Base-by-base conservation (phyloP, 2,329 filamentous ascomycete genomes). In the Cercospora berteroae region DNA sequence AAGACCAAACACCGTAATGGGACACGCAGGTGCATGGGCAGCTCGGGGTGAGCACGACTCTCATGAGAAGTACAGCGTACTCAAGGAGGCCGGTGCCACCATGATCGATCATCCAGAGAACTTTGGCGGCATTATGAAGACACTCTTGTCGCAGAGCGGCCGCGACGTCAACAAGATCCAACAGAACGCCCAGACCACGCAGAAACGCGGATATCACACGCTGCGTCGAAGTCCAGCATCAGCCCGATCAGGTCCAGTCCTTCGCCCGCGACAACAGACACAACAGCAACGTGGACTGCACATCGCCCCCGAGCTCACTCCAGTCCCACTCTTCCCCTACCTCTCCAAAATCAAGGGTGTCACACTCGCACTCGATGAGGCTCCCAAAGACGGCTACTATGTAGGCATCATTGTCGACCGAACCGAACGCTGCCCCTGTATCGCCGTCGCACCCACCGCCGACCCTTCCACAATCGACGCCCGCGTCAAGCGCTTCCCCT, bases 101-200 rank as follows among this genome's bases (percentile, higher is more conserved):
- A 87, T 94, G 78, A 88, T 93, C 3, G 87, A 91, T 67, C 91
- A 94, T 74, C 91, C 91, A 0, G 89, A 90, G 59, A 88, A 90
- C 69, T 90, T 94, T 69, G 91, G 91, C 0, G 81, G 84, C 20
- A 86, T 87, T 0, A 87, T 94, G 83, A 90, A 88, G 76, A 79
- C 80, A 3, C 80, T 91, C 13, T 80, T 93, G 4, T 79, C 77
- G 16, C 79, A 80, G 42, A 78, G 78, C 58, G 81, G 80, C 70
- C 71, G 80, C 66, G 75, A 79, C 64, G 77, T 82, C 33, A 73
- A 75, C 65, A 79, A 80, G 67, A 81, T 79, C 74, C 71, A 72
- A 60, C 66, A 69, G n/a, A 70, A 74, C 64, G 76, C 79, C 62
- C 77, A 76, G 18, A 55, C 64, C 12, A 66, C 69, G 6, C 85